Evolutionary conservation across 2,329 filamentous ascomycete species (phyloP).

Genomic region (Aspergillus fructus): DNA sequence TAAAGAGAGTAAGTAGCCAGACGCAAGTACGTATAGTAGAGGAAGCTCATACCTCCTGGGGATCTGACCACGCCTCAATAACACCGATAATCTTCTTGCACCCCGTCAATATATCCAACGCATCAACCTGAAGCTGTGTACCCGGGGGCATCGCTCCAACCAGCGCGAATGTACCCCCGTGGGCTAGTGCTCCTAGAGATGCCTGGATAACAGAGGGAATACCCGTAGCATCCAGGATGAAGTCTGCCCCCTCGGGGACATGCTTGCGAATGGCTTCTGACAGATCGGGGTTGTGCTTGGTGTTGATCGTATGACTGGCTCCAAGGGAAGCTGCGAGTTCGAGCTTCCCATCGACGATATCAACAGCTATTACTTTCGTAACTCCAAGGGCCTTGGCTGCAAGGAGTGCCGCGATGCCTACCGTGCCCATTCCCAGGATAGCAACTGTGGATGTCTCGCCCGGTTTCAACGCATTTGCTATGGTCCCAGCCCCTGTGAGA

Average conservation of each 20-base stretch:
- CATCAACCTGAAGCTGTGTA: background rate
- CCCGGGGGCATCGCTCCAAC: slow-evolving; percentile 1
- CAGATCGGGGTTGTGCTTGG: background rate
- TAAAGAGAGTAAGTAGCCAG: background rate
- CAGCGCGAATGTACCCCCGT: slow-evolving; percentile 1
- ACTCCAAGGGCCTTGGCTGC: slow-evolving; percentile 52
- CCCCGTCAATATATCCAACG: background rate
- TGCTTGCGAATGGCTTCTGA: background rate
- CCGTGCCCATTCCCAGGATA: slow-evolving; percentile 38
- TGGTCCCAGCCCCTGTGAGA: slow-evolving; percentile 34
- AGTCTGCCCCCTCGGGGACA: background rate
- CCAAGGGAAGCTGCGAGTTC: slow-evolving; percentile 50
- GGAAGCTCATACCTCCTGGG: background rate
- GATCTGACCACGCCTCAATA: slow-evolving; percentile 1
- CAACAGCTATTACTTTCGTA: slow-evolving; percentile 50
- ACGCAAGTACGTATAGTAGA: background rate
- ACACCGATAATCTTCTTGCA: slow-evolving; percentile 7
- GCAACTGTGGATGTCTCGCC: slow-evolving; percentile 20
- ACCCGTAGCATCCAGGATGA: slow-evolving; percentile 6
- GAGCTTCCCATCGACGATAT: slow-evolving; percentile 51
- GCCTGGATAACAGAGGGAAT: background rate
- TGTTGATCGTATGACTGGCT: slow-evolving; percentile 28
- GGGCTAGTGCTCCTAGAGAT: background rate
- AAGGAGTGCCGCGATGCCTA: slow-evolving; percentile 55
- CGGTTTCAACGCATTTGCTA: slow-evolving; percentile 29